Percentiles rank a stretch among this genome's conserved stretches.
phyloP scores from a whole-genome alignment of 805 yeast genomes.

The Ogataea wickerhamii region DNA sequence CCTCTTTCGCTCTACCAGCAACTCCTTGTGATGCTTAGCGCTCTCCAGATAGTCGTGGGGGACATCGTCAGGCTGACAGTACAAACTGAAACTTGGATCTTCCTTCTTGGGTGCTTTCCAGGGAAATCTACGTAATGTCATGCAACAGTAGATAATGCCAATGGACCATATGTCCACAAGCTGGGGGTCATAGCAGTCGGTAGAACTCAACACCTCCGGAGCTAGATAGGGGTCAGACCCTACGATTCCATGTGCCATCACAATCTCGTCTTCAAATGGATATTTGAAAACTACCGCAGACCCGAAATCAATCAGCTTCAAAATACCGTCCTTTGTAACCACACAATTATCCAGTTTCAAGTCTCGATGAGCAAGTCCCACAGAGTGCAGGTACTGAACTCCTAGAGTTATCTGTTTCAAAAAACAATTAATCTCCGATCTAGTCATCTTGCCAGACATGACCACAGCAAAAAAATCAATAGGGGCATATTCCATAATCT shows the following conservation, averaged over 20 bases:
- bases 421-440: slow-evolving; percentile 80
- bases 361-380: slow-evolving; percentile 83
- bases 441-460: slow-evolving; percentile 78
- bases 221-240: slow-evolving; percentile 87
- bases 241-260: slow-evolving; percentile 69
- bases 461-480: slow-evolving; percentile 82
- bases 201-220: slow-evolving; percentile 63
- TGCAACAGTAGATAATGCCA: slow-evolving; percentile 81
- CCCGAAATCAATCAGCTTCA: slow-evolving; percentile 80
- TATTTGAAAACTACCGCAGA: slow-evolving; percentile 78
- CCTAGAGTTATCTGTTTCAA: slow-evolving; percentile 72
- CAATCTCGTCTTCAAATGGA: slow-evolving; percentile 60
- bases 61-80: slow-evolving; percentile 62
- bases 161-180: slow-evolving; percentile 82
- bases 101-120: slow-evolving; percentile 76
- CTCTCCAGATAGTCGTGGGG: slow-evolving; percentile 73
- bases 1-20: slow-evolving; percentile 55
- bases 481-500: slow-evolving; percentile 85
- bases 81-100: slow-evolving; percentile 69
- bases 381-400: slow-evolving; percentile 66
- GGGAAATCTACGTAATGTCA: slow-evolving; percentile 81
- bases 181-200: slow-evolving; percentile 66
- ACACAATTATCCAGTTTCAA: slow-evolving; percentile 82
- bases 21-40: slow-evolving; percentile 66
- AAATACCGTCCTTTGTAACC: slow-evolving; percentile 65